phyloP scores from a whole-genome alignment of 768 basidiomycete genomes.

The Lentinula lateritia region DNA sequence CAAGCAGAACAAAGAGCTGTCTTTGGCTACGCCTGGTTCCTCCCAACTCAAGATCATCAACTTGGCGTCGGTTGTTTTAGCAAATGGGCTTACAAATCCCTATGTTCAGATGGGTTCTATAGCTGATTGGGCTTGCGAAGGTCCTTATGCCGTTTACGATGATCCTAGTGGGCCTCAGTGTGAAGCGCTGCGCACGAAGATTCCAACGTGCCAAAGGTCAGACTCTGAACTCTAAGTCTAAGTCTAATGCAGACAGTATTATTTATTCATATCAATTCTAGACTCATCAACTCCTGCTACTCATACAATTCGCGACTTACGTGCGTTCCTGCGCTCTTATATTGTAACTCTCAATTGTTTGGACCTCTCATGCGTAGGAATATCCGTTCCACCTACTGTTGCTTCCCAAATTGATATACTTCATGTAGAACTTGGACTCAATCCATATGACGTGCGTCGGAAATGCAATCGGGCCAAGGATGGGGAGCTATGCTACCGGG shows the following conservation, averaged over 20 bases:
- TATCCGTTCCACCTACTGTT: background rate
- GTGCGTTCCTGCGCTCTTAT: conserved; percentile 69
- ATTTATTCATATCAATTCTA: background rate
- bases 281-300: conserved; percentile 70
- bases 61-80: conserved; percentile 78
- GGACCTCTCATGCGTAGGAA: conserved; percentile 64
- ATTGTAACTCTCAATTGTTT: conserved; percentile 74
- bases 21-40: conserved; percentile 26
- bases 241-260: background rate
- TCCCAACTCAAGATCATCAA: conserved; percentile 67
- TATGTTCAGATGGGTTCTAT: conserved; percentile 74
- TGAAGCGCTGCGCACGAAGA: conserved; percentile 52
- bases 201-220: conserved; percentile 60
- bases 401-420: background rate
- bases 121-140: conserved; percentile 79
- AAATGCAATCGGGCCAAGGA: conserved; percentile 70
- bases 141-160: conserved; percentile 77
- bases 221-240: background rate
- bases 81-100: conserved; percentile 84
- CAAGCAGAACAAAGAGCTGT: conserved; percentile 64
- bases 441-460: conserved; percentile 84
- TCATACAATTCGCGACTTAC: conserved; percentile 50
- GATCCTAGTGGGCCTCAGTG: conserved; percentile 67
- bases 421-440: conserved; percentile 58
- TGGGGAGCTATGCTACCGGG: conserved; percentile 65